Base-by-base conservation (phyloP, 108 stramenopile genomes). In the Nitzschia palea region DNA sequence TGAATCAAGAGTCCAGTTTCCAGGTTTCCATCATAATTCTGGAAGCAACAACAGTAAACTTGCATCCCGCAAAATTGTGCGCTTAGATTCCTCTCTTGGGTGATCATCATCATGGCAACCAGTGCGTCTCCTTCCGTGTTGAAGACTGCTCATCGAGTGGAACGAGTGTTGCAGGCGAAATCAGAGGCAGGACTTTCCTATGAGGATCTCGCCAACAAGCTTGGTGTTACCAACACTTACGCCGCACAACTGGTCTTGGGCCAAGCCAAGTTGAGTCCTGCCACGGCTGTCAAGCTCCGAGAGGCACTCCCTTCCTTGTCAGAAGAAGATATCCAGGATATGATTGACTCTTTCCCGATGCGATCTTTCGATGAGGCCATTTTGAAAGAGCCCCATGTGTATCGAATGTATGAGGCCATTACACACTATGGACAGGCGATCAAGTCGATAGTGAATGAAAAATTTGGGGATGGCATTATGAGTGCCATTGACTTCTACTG, bases 381-480 rank as follows among this genome's bases (percentile, higher is more conserved):
- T 6, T 34, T 83, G 23, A 86, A 89, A 42, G 88, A 89, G 35
- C 88, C 88, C 20, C 74, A 86, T 62, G 81, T 89, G 1, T 89
- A 89, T 67, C 71, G 88, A 31, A 83, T 84, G 0, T 82, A 86
- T 52, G 86, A 87, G 59, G 88, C 88, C 10, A 71, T 89, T 18
- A 79, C 76, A 22, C 88, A 89, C 52, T 78, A 87, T 52, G 88
- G 88, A 33, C 79, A 85, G 48, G 85, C 83, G 2, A 88, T 87
- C 45, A 90, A 84, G 53, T 18, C 68, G 12, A 82, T 86, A 14
- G 82, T 84, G 30, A 86, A 81, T 60, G 89, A 90, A 58, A 77
- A 88, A 54, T 90, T 80, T 43, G 89, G 89, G 0, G 89, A 90
- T 55, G 89, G 89, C 9, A 90, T 90, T 31, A 90, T 90, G 89